A percentile compares a stretch with the other conserved stretches of the same genome.
phyloP scores from a whole-genome alignment of 257 asterid species.

The Mentha longifolia region DNA sequence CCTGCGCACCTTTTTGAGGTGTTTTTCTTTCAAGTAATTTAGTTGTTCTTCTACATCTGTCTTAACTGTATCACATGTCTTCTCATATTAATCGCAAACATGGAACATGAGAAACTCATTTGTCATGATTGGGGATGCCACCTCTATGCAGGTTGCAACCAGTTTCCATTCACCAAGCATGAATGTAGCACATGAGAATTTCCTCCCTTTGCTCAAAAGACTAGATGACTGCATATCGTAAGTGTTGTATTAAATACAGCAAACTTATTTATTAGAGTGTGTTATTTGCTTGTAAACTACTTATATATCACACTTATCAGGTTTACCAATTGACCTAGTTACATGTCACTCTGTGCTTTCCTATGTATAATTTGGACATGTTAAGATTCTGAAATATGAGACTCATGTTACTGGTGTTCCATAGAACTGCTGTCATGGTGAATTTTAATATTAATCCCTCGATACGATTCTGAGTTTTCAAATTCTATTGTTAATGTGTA shows the following conservation, averaged over 20 bases:
- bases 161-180: constrained; percentile 90
- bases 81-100: constrained; percentile 14
- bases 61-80: background rate
- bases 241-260: constrained; percentile 43
- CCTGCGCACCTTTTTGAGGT: too few species aligned
- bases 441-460: constrained; percentile 9
- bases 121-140: constrained; percentile 38
- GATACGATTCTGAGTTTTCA: constrained; percentile 14
- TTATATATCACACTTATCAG: constrained; percentile 15
- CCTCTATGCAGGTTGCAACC: constrained; percentile 85
- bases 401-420: constrained; percentile 21
- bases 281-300: constrained; percentile 26
- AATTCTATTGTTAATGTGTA: constrained; percentile 39
- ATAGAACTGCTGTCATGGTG: constrained; percentile 23
- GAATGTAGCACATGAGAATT: constrained; percentile 74
- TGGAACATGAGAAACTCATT: constrained; percentile 21
- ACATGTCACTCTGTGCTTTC: constrained; percentile 11
- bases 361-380: constrained; percentile 26
- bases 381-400: constrained; percentile 33
- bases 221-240: constrained; percentile 96
- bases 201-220: constrained; percentile 91
- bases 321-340: constrained; percentile 20
- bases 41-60: too few species aligned
- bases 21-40: too few species aligned
- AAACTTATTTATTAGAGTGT: constrained; percentile 21